Evolutionary conservation across 345 rosid species (phyloP), one percentile per base, ranked within the genome.

Genomic region (Populus alba): DNA sequence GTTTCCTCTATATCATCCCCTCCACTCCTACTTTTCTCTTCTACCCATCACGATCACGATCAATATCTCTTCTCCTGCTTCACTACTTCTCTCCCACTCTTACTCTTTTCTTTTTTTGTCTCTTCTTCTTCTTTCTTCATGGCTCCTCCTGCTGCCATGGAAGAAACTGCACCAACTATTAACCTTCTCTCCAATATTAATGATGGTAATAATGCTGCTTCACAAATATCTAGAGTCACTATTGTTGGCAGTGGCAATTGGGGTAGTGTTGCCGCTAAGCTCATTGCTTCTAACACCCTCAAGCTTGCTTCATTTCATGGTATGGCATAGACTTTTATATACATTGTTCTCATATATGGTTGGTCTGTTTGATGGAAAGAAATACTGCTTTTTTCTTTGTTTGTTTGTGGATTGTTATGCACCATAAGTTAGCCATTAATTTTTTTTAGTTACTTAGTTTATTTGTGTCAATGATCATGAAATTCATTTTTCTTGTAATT

Each of bases 251-350:
- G 99, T 85, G 99, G 99, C 35, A 94, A 92, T 82, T 96, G 98
- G 99, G 98, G 99, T 31, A 96, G 97, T 75, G 98, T 94, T 39
- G 99, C 98, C 76, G 90, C 98, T 77, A 96, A 91, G 83, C 98
- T 96, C 90, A 89, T 96, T 83, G 99, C 97, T 70, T 92, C 92
- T 31, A 96, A 94, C 85, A 82, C 97, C 82, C 84, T 89, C 86
- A 89, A 83, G 78, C 91, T 92, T 80, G 59, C 79, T 78, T 91
- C 91, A 61, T 92, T 94, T 79, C 94, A 96, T 69, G 98, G 99
- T 96, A 69, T 45, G 39, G 49, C 3, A 17, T 53, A 31, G 66
- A 16, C 4, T 33, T 18, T 33, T 16, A 6, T 37, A 43, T 13
- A 25, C 45, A 11, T 3, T n/a, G 49, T 68, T 12, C 16, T 12